Evolutionary conservation across 495 filamentous ascomycete species (phyloP).

Genomic region (Podospora anserina): DNA sequence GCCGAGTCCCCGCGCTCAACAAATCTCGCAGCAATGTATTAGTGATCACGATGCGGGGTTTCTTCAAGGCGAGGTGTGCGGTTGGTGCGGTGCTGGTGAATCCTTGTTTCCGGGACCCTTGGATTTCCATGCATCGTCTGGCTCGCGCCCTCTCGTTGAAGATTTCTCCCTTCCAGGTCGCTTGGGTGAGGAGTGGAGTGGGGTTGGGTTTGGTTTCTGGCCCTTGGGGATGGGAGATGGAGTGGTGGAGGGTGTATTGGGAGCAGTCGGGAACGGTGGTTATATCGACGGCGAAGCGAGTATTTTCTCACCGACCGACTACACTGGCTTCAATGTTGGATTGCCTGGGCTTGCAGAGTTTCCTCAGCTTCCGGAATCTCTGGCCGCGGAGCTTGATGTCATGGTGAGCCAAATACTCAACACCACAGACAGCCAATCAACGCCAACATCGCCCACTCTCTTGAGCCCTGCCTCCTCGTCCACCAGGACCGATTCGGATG

Average conservation of each 20-base stretch:
- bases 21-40: conserved; percentile 9
- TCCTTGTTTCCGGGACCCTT: not conserved
- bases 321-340: not conserved
- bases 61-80: not conserved
- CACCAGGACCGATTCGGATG: not conserved
- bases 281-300: not conserved
- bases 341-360: not conserved
- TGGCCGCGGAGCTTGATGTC: not conserved
- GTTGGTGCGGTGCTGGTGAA: not conserved
- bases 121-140: not conserved
- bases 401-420: not conserved
- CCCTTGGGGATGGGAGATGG: not conserved
- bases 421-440: not conserved
- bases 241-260: not conserved
- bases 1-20: conserved; percentile 3
- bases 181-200: not conserved
- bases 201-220: not conserved
- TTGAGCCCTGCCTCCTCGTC: not conserved
- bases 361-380: not conserved
- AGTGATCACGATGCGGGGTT: conserved; percentile 6
- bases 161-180: conserved; percentile 3
- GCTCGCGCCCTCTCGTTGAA: not conserved
- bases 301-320: not conserved
- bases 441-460: not conserved
- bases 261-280: not conserved